These are phyloP conservation scores for Epichloe sp. DNA, from an alignment of 2,329 filamentous ascomycete genomes.

Conservation along the genomic window DNA sequence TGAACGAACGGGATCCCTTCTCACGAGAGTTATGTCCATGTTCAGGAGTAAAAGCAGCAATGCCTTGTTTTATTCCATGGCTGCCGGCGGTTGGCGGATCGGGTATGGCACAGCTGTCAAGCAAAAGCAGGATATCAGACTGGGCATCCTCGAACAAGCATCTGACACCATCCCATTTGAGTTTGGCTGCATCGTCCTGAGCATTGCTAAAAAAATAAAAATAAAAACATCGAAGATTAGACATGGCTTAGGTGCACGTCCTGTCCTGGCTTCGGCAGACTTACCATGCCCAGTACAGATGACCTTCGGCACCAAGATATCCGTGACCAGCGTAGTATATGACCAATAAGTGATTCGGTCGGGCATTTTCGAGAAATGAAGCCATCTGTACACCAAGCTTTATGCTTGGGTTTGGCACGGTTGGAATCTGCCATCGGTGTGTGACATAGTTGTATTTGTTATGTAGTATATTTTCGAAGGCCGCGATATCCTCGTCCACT, in stretches of 20 bases:
- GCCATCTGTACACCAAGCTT: conserved; percentile 49
- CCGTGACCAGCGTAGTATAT: conserved; percentile 53
- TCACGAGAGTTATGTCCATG: conserved; percentile 31
- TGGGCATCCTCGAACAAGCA: conserved; percentile 49
- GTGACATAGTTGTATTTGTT: conserved; percentile 49
- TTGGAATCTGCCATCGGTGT: conserved; percentile 48
- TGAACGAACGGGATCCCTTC: conserved; percentile 40
- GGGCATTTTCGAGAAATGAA: conserved; percentile 44
- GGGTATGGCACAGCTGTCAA: conserved; percentile 47
- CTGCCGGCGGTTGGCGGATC: conserved; percentile 37
- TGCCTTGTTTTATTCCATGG: conserved; percentile 47
- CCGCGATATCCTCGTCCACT: conserved; percentile 38
- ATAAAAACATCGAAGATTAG: conserved; percentile 20
- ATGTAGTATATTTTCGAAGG: conserved; percentile 43
- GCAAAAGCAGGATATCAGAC: conserved; percentile 48
- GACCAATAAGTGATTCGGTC: conserved; percentile 46
- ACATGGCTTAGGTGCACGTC: conserved; percentile 5
- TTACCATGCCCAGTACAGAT: conserved; percentile 56
- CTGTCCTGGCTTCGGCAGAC: conserved; percentile 16
- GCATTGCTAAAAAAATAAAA: conserved; percentile 32
- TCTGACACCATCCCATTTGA: conserved; percentile 51
- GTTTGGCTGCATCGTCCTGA: conserved; percentile 42
- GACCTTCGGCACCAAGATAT: conserved; percentile 43
- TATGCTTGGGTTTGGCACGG: conserved; percentile 42
- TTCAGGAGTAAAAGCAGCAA: conserved; percentile 45